Base-by-base conservation (phyloP, 2,329 filamentous ascomycete species). In the Alternaria postmessia region DNA sequence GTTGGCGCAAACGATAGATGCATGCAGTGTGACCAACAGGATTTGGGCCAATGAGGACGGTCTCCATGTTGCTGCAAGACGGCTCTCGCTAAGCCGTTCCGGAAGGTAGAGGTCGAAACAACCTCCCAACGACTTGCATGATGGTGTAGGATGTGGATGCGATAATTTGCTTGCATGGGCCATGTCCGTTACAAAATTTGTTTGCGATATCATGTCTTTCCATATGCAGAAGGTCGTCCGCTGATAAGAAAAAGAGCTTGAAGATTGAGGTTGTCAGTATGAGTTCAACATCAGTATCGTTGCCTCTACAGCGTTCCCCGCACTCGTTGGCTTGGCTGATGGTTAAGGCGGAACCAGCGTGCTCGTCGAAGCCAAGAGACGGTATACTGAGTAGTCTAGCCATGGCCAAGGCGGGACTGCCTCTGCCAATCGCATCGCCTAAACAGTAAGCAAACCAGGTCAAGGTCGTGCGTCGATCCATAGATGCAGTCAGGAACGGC, bases 91-190 rank as follows among this genome's bases (percentile, higher is more conserved):
- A 56, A 52, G 47, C 47, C 34, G 39, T 52, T 60, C n/a, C 34
- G 54, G 57, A 60, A 60, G 57, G 57, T 60, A 41, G 51, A 32
- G 32, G 20, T 46, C 32, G 9, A 32, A 53, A 47, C 28, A 52
- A 9, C 14, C 28, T 26, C 38, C n/a, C 18, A 34, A 32, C 22
- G 22, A 43, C 12, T 54, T 42, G 18, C 12, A 7, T 46, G 39
- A 51, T 51, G 12, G 57, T 46, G 53, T 60, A 18, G 16, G 41
- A 32, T 22, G 44, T 44, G 57, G 44, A 39, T 34, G 22, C 22
- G 7, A 59, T 32, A 34, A 46, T 34, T 47, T 46, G 7, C 20
- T 30, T 46, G 26, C 32, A 32, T 48, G 9, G 26, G 14, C 14
- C 32, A 46, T 38, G 7, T 18, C 54, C 8, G 14, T 38, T 22